Base-by-base conservation (phyloP, 2,329 filamentous ascomycete species). In the Aspergillus melleus region DNA sequence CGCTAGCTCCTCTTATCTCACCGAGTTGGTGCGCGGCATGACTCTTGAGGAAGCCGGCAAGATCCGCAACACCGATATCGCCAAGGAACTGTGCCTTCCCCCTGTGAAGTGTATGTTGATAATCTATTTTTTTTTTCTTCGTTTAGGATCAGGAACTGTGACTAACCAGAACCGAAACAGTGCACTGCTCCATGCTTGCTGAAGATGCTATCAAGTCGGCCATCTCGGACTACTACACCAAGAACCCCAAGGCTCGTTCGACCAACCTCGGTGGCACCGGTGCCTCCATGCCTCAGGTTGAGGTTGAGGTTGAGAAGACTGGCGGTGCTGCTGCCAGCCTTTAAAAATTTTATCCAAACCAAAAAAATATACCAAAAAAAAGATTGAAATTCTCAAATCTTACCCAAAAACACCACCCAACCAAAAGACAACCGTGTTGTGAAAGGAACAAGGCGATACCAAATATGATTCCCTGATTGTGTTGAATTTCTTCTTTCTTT, bases 61-160 rank as follows among this genome's bases (percentile, higher is more conserved):
- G 80, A 91, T 99, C 70, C 90, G 92, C 81, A 99, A 99, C 80
- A 96, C 94, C 3, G 93, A 99, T 80, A 99, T 99, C 74, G 95
- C 95, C 42, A 96, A 96, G 83, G 96, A 99, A 80, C 83, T 97
- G 59, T 95, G 91, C 90, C 90, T 61, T 88, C 92, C 91, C 39
- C 91, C 92, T 62, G 91, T 96, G 54, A 96, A 96, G 81, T n/a
- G n/a, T n/a, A n/a, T n/a, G n/a, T n/a, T n/a, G n/a, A n/a, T n/a
- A n/a, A n/a, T n/a, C n/a, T n/a, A n/a, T n/a, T n/a, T n/a, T n/a
- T n/a, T n/a, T n/a, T n/a, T n/a, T n/a, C n/a, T n/a, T n/a, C n/a
- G n/a, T n/a, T n/a, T n/a, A n/a, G n/a, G n/a, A n/a, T n/a, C n/a
- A n/a, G n/a, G n/a, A 30, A 49, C 6, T 2, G 46, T 57, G 56